Percentiles rank a stretch among this genome's conserved stretches.
Evolutionary conservation across 495 filamentous ascomycete genomes (phyloP).

Genomic region (Viridothelium virens): DNA sequence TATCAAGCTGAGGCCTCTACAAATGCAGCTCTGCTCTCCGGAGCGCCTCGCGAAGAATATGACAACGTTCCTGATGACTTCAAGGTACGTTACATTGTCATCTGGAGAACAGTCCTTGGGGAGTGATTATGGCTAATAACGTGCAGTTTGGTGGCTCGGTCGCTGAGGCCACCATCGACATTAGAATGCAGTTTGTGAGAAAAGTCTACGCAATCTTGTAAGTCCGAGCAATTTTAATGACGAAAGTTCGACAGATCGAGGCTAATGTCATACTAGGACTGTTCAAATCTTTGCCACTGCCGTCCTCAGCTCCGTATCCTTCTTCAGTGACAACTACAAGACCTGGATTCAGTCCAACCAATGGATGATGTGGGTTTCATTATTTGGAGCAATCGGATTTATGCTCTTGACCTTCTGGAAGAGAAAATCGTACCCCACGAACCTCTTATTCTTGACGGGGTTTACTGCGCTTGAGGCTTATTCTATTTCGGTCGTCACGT

Average conservation of each 20-base stretch:
- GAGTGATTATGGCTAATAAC: constrained; percentile 6
- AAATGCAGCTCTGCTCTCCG: constrained; percentile 48
- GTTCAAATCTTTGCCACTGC: constrained; percentile 83
- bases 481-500: constrained; percentile 81
- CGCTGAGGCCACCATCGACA: constrained; percentile 79
- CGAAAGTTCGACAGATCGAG: constrained; percentile 1
- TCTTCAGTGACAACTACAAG: constrained; percentile 74
- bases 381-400: constrained; percentile 72
- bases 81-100: constrained; percentile 51
- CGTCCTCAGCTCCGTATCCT: constrained; percentile 70
- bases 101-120: neutral
- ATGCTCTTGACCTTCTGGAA: constrained; percentile 95
- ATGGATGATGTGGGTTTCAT: constrained; percentile 76
- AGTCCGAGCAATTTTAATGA: constrained; percentile 26
- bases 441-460: constrained; percentile 81
- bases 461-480: constrained; percentile 95
- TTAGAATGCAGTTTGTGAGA: constrained; percentile 94
- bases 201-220: constrained; percentile 84
- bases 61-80: constrained; percentile 96
- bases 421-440: constrained; percentile 89
- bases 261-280: constrained; percentile 46
- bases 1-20: constrained; percentile 54
- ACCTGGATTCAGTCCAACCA: constrained; percentile 76
- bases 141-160: constrained; percentile 78
- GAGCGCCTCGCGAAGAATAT: constrained; percentile 68